These are phyloP conservation scores for Pseudonitzschia pungens DNA, from an alignment of 108 stramenopile species.

Conservation along the genomic window DNA sequence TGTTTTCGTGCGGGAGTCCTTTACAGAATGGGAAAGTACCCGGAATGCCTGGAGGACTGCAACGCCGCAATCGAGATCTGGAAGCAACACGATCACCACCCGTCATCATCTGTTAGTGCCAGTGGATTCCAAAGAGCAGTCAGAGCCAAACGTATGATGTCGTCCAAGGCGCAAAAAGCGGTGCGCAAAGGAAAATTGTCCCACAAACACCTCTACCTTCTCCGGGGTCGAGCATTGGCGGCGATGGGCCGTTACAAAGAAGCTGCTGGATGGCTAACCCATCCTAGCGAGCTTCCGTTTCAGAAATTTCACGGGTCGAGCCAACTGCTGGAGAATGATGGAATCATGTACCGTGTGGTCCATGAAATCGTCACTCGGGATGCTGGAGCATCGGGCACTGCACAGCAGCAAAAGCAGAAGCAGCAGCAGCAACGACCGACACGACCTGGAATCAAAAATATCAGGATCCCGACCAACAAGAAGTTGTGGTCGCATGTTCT, in stretches of 20 bases:
- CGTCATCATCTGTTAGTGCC: neutral
- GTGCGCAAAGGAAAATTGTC: slow-evolving; percentile 2
- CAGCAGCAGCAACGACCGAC: neutral
- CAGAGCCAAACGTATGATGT: neutral
- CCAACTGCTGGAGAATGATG: neutral
- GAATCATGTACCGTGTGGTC: neutral
- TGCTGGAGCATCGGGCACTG: neutral
- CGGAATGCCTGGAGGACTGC: neutral
- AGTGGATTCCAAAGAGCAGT: neutral
- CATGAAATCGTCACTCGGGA: neutral
- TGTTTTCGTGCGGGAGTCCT: neutral
- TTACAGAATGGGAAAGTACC: neutral
- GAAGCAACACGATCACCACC: neutral
- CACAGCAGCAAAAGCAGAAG: neutral
- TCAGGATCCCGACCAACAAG: slow-evolving; percentile 3
- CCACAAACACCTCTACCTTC: slow-evolving; percentile 2
- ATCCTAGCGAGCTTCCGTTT: neutral
- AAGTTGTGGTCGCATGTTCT: neutral
- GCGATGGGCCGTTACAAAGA: slow-evolving; percentile 6
- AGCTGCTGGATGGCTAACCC: neutral
- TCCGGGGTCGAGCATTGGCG: neutral
- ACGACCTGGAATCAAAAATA: neutral
- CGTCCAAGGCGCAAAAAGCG: neutral
- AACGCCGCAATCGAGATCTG: slow-evolving; percentile 1
- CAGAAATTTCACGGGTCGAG: neutral